These are phyloP conservation scores for Amphibolis antarctica DNA, from an alignment of 106 monocot species.

Conservation along the genomic window DNA sequence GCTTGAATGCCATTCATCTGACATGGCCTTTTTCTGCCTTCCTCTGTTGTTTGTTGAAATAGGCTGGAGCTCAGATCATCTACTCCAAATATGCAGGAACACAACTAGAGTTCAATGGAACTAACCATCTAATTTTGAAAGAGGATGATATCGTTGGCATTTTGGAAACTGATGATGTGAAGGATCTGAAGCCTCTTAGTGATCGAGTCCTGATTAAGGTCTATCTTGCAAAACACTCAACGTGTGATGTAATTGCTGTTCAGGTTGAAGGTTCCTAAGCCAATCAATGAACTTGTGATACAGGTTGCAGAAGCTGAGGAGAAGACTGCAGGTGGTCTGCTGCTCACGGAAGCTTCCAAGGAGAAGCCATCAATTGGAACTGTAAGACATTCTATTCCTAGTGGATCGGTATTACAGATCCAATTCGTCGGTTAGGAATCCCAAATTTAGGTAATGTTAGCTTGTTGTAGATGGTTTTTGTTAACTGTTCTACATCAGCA, in stretches of 20 bases:
- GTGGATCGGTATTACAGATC: too few species aligned
- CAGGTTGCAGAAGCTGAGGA: conserved; percentile 42
- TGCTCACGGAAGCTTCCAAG: conserved; percentile 37
- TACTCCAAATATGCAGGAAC: conserved; percentile 66
- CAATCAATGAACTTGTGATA: neutral
- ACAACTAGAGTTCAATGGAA: conserved; percentile 46
- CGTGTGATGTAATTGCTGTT: neutral
- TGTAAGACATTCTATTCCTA: conserved; percentile 12
- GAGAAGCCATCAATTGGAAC: conserved; percentile 49
- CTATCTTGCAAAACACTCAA: neutral
- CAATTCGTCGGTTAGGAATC: too few species aligned
- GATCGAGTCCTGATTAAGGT: conserved; percentile 61
- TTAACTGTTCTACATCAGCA: too few species aligned
- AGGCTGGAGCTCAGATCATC: conserved; percentile 43
- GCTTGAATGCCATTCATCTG: too few species aligned
- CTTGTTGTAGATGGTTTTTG: too few species aligned
- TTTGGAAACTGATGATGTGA: conserved; percentile 52
- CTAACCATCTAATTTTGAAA: conserved; percentile 50
- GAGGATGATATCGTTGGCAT: conserved; percentile 58
- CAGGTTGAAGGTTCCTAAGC: neutral
- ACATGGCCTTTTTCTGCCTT: neutral
- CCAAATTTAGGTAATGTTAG: too few species aligned
- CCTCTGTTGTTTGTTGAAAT: neutral
- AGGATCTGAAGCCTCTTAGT: conserved; percentile 51
- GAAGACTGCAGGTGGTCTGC: conserved; percentile 40